phyloP scores from a whole-genome alignment of 2,329 filamentous ascomycete species.

The Helotiales sp. region DNA sequence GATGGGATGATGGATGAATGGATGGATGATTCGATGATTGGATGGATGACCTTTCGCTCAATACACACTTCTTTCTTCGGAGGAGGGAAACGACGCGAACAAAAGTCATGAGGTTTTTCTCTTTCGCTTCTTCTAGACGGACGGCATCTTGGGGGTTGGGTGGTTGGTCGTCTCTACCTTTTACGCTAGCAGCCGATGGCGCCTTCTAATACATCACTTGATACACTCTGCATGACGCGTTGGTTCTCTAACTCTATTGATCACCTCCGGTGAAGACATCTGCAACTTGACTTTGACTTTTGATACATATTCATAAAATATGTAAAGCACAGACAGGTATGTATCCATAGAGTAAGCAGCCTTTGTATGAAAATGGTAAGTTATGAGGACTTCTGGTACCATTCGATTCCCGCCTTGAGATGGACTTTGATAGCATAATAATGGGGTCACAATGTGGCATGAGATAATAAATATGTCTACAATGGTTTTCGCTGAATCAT shows the following conservation, averaged over 20 bases:
- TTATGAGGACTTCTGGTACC: no score
- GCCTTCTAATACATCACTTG: constrained; percentile 36
- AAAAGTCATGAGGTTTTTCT: constrained; percentile 24
- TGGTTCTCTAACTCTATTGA: background rate
- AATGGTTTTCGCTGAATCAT: constrained; percentile 3
- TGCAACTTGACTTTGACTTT: no score
- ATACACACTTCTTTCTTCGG: background rate
- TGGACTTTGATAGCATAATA: no score
- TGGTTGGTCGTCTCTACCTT: constrained; percentile 23
- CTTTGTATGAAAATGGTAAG: no score
- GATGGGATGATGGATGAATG: constrained; percentile 3
- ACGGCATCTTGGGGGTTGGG: constrained; percentile 17
- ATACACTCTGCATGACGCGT: constrained; percentile 12
- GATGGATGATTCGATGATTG: no score
- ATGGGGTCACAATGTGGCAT: no score
- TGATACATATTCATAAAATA: no score
- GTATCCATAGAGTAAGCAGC: no score
- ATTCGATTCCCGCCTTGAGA: no score
- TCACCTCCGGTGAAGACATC: background rate
- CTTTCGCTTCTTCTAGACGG: constrained; percentile 24
- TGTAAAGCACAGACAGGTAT: no score
- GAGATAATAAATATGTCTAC: no score
- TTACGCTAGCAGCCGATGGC: constrained; percentile 30
- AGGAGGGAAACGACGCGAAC: constrained; percentile 9
- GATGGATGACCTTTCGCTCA: background rate